Conservation (phyloP, 2,329 filamentous ascomycete genomes). For the Botrytis squamosa region DNA sequence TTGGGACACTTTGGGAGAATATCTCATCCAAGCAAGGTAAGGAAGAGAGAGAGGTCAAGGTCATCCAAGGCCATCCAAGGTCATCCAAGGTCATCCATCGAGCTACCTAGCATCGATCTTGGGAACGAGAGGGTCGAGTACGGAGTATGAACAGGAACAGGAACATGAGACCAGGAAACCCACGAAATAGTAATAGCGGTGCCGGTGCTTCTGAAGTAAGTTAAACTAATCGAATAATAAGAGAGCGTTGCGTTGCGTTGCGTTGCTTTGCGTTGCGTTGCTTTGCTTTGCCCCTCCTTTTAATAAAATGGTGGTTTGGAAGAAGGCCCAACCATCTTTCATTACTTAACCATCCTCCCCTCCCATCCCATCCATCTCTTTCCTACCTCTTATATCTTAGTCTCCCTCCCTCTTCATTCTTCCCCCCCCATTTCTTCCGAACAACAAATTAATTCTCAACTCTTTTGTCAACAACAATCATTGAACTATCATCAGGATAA, state of each 20-base stretch:
- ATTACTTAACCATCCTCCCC: neutral
- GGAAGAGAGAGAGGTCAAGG: neutral
- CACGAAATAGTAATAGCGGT: neutral
- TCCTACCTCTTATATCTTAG: neutral
- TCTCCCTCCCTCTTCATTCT: neutral
- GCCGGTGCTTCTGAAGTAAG: neutral
- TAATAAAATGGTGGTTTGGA: neutral
- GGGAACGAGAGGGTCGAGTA: neutral
- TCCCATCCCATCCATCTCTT: neutral
- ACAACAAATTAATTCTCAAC: slow-evolving; percentile 5
- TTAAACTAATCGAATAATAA: neutral
- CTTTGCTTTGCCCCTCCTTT: slow-evolving; percentile 1
- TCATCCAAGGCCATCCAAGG: neutral
- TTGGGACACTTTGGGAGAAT: neutral
- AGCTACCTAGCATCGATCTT: neutral
- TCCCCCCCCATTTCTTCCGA: neutral
- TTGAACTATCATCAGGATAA: slow-evolving; percentile 17
- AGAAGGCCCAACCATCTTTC: slow-evolving; percentile 6
- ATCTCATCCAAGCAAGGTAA: neutral
- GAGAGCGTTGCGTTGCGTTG: neutral
- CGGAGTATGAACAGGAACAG: neutral
- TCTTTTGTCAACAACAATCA: slow-evolving; percentile 14
- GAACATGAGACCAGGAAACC: slow-evolving; percentile 4
- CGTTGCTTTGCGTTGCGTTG: too few species aligned
- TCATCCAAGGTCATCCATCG: neutral